phyloP scores from a whole-genome alignment of 805 yeast genomes.

The Lipomyces sp. region DNA sequence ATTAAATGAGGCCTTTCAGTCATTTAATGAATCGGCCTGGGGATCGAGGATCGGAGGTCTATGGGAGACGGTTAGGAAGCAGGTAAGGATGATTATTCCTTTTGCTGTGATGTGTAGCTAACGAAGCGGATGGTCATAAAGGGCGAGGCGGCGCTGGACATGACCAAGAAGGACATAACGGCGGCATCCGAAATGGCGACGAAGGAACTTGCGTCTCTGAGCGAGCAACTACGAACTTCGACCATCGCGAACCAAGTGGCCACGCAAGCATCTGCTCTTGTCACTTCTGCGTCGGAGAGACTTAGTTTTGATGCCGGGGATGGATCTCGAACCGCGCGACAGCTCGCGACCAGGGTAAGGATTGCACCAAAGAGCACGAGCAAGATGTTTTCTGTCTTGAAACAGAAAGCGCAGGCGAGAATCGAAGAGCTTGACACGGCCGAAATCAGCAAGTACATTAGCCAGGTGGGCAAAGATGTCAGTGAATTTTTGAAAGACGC shows the following conservation, averaged over 20 bases:
- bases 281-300: slow-evolving; percentile 12
- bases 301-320: slow-evolving; percentile 21
- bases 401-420: slow-evolving; percentile 59
- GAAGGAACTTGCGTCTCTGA: slow-evolving; percentile 28
- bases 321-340: slow-evolving; percentile 11
- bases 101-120: not conserved
- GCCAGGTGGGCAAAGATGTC: slow-evolving; percentile 57
- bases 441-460: slow-evolving; percentile 71
- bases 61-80: slow-evolving; percentile 43
- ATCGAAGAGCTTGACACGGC: slow-evolving; percentile 74
- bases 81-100: slow-evolving; percentile 35
- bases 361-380: slow-evolving; percentile 36
- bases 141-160: slow-evolving; percentile 40
- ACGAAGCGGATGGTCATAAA: not conserved
- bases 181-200: slow-evolving; percentile 36
- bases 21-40: slow-evolving; percentile 34
- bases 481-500: slow-evolving; percentile 52
- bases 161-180: slow-evolving; percentile 41
- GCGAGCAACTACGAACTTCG: slow-evolving; percentile 28
- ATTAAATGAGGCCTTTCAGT: slow-evolving; percentile 33
- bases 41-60: slow-evolving; percentile 39
- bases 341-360: slow-evolving; percentile 12
- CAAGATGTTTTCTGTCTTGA: slow-evolving; percentile 44
- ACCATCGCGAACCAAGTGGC: slow-evolving; percentile 32
- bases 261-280: slow-evolving; percentile 16